A percentile compares a stretch with the other conserved stretches of the same genome.
Evolutionary conservation across 2,329 filamentous ascomycete genomes (phyloP).

Genomic region (Penicillium sp.): DNA sequence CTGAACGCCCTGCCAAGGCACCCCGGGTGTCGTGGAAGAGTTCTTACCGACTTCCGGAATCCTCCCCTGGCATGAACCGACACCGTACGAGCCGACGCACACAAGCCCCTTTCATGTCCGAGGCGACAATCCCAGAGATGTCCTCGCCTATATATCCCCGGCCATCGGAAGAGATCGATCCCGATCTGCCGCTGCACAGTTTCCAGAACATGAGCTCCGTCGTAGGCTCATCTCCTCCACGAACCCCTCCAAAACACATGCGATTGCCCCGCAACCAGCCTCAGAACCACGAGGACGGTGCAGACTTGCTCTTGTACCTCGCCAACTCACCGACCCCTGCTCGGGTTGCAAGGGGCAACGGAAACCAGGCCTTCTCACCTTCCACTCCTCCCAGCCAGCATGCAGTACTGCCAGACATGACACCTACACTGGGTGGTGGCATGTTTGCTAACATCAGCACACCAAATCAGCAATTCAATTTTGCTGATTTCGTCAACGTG

Average conservation of each 20-base stretch:
- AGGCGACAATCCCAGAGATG: conserved; percentile 66
- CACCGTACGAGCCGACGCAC: conserved; percentile 73
- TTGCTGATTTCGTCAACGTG: conserved; percentile 95
- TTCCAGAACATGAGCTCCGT: conserved; percentile 47
- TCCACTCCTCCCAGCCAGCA: conserved; percentile 73
- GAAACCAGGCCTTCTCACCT: conserved; percentile 56
- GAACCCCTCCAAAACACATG: conserved; percentile 64
- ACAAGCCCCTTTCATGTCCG: conserved; percentile 74
- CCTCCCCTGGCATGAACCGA: conserved; percentile 77
- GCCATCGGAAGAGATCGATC: conserved; percentile 69
- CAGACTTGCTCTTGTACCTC: conserved; percentile 76
- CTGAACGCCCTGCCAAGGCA: conserved; percentile 56
- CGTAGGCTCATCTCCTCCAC: conserved; percentile 75
- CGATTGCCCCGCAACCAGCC: conserved; percentile 52
- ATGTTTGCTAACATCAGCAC: conserved; percentile 72
- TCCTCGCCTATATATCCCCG: conserved; percentile 45
- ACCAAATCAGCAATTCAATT: conserved; percentile 83
- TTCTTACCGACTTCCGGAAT: conserved; percentile 72
- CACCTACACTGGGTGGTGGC: conserved; percentile 62
- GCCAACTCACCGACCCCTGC: conserved; percentile 89
- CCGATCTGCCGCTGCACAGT: conserved; percentile 63
- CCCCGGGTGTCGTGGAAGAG: conserved; percentile 70
- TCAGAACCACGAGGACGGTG: conserved; percentile 71
- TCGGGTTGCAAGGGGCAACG: conserved; percentile 50
- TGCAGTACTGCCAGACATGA: conserved; percentile 49